A percentile compares a stretch with the other conserved stretches of the same genome.
phyloP scores from a whole-genome alignment of 2,329 filamentous ascomycete genomes.

The Colletotrichum sp. region DNA sequence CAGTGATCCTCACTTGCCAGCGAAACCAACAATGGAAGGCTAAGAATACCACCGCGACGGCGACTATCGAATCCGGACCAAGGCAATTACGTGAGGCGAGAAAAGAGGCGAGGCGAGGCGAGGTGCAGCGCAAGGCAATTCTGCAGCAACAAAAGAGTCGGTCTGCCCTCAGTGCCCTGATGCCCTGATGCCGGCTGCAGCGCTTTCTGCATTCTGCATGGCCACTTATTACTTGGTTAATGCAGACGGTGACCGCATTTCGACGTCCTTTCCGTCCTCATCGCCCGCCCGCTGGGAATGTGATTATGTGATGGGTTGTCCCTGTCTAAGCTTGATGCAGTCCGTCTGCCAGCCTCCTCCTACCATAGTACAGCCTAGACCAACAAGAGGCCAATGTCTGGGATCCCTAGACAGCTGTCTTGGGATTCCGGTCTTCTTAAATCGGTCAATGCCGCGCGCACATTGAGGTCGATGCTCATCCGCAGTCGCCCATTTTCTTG shows the following conservation, averaged over 20 bases:
- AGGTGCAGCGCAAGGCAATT: not conserved
- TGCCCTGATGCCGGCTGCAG: not conserved
- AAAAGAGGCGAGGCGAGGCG: not conserved
- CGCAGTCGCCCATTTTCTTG: not conserved
- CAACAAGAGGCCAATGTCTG: not conserved
- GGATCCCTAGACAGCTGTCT: not conserved
- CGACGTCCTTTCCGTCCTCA: not conserved
- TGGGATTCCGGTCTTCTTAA: not conserved
- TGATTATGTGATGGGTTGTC: constrained; percentile 2
- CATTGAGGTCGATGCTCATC: not conserved
- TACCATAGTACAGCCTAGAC: not conserved
- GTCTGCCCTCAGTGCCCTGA: not conserved
- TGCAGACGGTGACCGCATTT: not conserved
- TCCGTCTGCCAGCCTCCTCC: not conserved
- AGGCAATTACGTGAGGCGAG: not conserved
- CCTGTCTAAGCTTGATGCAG: constrained; percentile 4
- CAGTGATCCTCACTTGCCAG: not conserved
- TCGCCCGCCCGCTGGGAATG: not conserved
- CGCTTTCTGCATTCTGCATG: not conserved
- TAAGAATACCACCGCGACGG: constrained; percentile 2
- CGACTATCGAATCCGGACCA: constrained; percentile 1
- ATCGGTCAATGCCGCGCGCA: not conserved
- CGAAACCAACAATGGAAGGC: not conserved
- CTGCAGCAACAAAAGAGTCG: not conserved
- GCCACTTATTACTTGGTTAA: not conserved